Evolutionary conservation across 2,329 filamentous ascomycete species (phyloP), one percentile per base, ranked within the genome.

Genomic region (Fusarium sp.): DNA sequence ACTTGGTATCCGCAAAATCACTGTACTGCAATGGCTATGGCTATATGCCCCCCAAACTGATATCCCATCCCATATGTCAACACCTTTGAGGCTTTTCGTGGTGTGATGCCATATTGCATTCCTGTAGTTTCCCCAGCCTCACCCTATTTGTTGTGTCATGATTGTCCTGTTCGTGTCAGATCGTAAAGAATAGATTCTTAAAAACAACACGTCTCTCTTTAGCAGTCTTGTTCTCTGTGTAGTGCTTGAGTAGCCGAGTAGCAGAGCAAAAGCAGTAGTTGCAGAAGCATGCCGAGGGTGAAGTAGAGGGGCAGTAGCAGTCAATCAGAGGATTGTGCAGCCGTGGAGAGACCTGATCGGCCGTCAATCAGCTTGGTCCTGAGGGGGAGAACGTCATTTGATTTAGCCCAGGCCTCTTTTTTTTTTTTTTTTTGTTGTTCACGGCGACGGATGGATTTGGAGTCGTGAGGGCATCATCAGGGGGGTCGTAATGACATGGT

Each of bases 311-410:
- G 58, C 66, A 66, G 34, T 57, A 42, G 54, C 62, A 70, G 65
- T 75, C 67, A 77, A 70, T 78, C 74, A 81, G 72, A 82, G 74
- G 74, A 82, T 80, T 62, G 70, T 75, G 76, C 80, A 81, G 72
- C 76, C 75, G 71, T 72, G 72, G 62, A 79, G 72, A 66, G 79
- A 80, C 80, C 80, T 82, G 71, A 52, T 64, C 72, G 75, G 64
- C 65, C 50, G 62, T 77, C 74, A 69, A 78, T 75, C 70, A 79
- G 62, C 70, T 74, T 76, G 72, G 74, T 74, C 79, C 78, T 81
- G 74, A 59, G 60, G 40, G 40, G 60, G 62, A 67, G 20, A 62
- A 62, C 52, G 60, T 64, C 58, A 63, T 66, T 29, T 47, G 22
- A 27, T 76, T 78, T 76, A 78, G 76, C 69, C 70, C 52, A 60